Evolutionary conservation across 2,329 filamentous ascomycete genomes (phyloP).

Genomic region (Aspergillus ochraceoroseus): DNA sequence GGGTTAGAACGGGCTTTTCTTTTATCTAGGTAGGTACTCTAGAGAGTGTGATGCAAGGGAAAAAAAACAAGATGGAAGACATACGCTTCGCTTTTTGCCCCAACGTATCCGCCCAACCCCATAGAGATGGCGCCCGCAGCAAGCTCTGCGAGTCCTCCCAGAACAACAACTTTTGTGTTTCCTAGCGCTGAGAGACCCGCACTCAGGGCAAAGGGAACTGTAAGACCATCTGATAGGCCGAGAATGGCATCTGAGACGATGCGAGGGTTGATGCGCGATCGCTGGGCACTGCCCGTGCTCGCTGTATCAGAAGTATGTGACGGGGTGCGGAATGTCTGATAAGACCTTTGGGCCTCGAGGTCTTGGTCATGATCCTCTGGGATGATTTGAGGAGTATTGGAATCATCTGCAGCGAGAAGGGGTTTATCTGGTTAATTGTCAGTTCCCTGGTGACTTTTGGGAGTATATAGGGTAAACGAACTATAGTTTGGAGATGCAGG

Average conservation of each 20-base stretch:
- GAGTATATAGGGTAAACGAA: constrained; percentile 14
- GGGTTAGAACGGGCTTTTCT: background rate
- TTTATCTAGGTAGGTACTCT: background rate
- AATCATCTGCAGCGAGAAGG: constrained; percentile 25
- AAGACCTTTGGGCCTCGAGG: constrained; percentile 35
- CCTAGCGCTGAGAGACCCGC: constrained; percentile 62
- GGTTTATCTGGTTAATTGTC: constrained; percentile 28
- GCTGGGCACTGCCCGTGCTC: constrained; percentile 23
- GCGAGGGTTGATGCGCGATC: constrained; percentile 40
- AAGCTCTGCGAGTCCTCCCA: constrained; percentile 70
- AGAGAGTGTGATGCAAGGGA: no score
- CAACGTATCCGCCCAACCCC: constrained; percentile 72
- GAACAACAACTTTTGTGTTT: constrained; percentile 62
- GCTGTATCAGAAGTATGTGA: constrained; percentile 24
- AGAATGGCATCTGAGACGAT: constrained; percentile 61
- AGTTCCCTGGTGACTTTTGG: constrained; percentile 8
- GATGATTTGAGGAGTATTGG: constrained; percentile 18
- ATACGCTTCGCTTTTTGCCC: constrained; percentile 50
- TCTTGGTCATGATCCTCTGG: constrained; percentile 28
- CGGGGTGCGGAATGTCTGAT: constrained; percentile 31
- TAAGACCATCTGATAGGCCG: constrained; percentile 71
- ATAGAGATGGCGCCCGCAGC: constrained; percentile 72
- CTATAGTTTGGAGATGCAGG: constrained; percentile 9
- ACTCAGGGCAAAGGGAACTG: constrained; percentile 72
- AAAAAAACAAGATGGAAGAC: no score